Base-by-base conservation (phyloP, 495 filamentous ascomycete species). In the Lophiotrema nucula region DNA sequence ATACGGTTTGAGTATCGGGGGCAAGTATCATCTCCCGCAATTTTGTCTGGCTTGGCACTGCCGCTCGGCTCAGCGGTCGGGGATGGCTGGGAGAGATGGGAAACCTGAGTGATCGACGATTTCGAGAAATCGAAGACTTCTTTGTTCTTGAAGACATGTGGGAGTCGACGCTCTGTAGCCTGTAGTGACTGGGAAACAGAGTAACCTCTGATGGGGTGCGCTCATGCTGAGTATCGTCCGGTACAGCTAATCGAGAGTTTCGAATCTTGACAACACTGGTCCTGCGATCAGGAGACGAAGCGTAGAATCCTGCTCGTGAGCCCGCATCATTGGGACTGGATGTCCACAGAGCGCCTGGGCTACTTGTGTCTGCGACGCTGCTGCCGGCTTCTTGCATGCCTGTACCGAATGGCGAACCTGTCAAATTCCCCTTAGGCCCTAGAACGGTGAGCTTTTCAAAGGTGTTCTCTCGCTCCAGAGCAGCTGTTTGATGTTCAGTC, bases 341-440 rank as follows among this genome's bases (percentile, higher is more conserved):
- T 22, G 41, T 51, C 13, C 39, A 53, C 4, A 18, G 21, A n/a
- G 46, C 62, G 24, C 65, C 65, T 15, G 65, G 71, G 37, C 69
- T 73, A 56, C 69, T 73, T 10, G 51, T 61, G 50, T 70, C 65
- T 16, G 72, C 72, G 1, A 69, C 45, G 59, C 69, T 73, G 31
- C 72, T 73, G 4, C 71, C 71, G n/a, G 61, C 65, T 48, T 75
- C 66, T 10, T 64, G 54, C 43, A 67, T 65, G 10, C 66, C 67
- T 41, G 59, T 72, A 26, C 69, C 69, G 11, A 58, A 57, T 19
- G 69, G 67, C 2, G 70, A 70, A 1, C 68, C 70, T 31, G 69
- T 73, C 10, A 72, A 23, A 45, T 73, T 71, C 2, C 51, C 62
- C 28, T 64, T 74, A 0, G 58, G 57, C 4, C 70, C 70, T 15